phyloP scores from a whole-genome alignment of 805 yeast species.

The Candida nanaspora region DNA sequence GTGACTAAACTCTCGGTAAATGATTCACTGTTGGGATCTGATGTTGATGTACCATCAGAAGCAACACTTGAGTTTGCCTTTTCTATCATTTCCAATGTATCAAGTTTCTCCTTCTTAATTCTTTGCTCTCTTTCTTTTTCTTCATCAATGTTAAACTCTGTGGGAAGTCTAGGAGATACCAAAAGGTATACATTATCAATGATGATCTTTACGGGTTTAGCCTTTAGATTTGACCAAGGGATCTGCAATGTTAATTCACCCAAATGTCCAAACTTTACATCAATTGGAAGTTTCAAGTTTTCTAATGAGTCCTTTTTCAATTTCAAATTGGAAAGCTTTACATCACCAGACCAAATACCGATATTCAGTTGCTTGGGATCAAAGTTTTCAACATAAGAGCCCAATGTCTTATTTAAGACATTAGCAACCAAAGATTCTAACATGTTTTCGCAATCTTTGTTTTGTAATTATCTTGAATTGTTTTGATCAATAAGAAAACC shows the following conservation, averaged over 20 bases:
- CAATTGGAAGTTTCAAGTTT: conserved; percentile 75
- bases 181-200: conserved; percentile 83
- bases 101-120: conserved; percentile 58
- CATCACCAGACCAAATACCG: conserved; percentile 98
- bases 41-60: conserved; percentile 24
- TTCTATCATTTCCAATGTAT: conserved; percentile 58
- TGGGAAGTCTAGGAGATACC: conserved; percentile 64
- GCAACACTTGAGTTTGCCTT: conserved; percentile 27
- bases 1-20: conserved; percentile 84
- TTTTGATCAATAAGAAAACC: too few species aligned
- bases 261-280: conserved; percentile 81
- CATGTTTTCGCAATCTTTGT: conserved; percentile 27
- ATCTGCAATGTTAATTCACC: conserved; percentile 87
- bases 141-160: conserved; percentile 47
- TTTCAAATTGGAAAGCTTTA: conserved; percentile 67
- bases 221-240: conserved; percentile 93
- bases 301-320: conserved; percentile 88
- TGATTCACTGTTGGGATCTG: conserved; percentile 54
- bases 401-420: conserved; percentile 53
- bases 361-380: conserved; percentile 93
- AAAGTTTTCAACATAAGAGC: conserved; percentile 84
- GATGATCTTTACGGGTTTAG: conserved; percentile 82
- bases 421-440: conserved; percentile 62
- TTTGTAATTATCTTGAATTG: neutral
- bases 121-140: conserved; percentile 54